phyloP scores from a whole-genome alignment of 169 alveolate species.

The Besnoitia besnoiti region DNA sequence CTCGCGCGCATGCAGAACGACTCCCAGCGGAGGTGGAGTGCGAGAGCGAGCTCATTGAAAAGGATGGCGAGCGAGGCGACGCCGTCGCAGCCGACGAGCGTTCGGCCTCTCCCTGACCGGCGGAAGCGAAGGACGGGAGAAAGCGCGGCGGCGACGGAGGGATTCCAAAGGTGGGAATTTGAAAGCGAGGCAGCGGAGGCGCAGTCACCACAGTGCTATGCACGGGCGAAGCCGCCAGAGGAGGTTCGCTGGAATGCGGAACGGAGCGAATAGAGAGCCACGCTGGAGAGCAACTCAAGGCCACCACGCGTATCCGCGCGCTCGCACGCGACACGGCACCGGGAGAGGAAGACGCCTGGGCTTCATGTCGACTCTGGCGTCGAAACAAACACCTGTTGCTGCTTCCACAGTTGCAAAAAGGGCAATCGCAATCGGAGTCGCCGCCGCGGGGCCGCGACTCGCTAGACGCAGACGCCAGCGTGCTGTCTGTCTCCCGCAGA shows the following conservation, averaged over 20 bases:
- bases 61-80: too few species aligned
- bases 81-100: too few species aligned
- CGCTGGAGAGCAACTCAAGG: neutral
- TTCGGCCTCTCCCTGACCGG: too few species aligned
- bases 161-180: too few species aligned
- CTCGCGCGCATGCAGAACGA: too few species aligned
- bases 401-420: neutral
- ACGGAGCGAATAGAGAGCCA: neutral
- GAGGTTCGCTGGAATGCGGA: neutral
- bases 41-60: too few species aligned
- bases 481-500: too few species aligned
- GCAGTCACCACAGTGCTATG: too few species aligned
- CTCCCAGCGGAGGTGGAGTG: too few species aligned
- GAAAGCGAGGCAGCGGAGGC: too few species aligned
- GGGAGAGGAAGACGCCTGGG: neutral
- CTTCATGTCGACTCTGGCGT: neutral
- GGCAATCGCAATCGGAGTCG: neutral
- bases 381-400: constrained; percentile 1
- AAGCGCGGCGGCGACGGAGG: too few species aligned
- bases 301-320: neutral
- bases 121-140: too few species aligned
- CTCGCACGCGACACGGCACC: neutral
- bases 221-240: neutral
- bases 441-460: neutral
- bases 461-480: neutral